phyloP scores from a whole-genome alignment of 2,329 filamentous ascomycete species.

The Ophiostoma pallidulum region DNA sequence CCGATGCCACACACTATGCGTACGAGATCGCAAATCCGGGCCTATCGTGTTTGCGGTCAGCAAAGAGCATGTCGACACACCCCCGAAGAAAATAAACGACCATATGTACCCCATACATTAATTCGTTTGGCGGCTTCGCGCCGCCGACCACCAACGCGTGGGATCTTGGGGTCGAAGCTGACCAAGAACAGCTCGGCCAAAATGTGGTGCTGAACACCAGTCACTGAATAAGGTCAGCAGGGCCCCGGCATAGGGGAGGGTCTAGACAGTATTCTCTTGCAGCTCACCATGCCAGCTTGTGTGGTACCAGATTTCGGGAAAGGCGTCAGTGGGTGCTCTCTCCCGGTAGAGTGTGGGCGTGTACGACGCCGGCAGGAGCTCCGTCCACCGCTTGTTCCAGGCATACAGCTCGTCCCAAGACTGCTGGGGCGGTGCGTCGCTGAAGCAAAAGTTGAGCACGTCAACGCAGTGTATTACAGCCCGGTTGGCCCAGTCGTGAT shows the following conservation, averaged over 20 bases:
- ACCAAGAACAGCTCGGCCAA: conserved; percentile 47
- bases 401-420: conserved; percentile 36
- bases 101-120: conserved; percentile 4
- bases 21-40: conserved; percentile 37
- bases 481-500: conserved; percentile 51
- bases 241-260: too few species aligned
- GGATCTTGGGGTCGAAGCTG: conserved; percentile 45
- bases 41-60: conserved; percentile 21
- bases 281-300: conserved; percentile 42
- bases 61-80: background rate
- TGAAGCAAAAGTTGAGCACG: conserved; percentile 54
- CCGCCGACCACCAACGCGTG: conserved; percentile 36
- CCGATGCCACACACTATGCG: conserved; percentile 50
- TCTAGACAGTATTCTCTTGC: too few species aligned
- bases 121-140: conserved; percentile 11
- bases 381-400: conserved; percentile 38
- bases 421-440: conserved; percentile 26
- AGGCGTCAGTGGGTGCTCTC: conserved; percentile 30
- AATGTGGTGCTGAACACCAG: conserved; percentile 51
- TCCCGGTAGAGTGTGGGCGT: conserved; percentile 42
- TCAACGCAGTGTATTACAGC: conserved; percentile 55
- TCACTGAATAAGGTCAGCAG: conserved; percentile 31
- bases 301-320: conserved; percentile 50
- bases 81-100: background rate
- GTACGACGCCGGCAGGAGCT: conserved; percentile 40